A percentile compares a stretch with the other conserved stretches of the same genome.
Conservation (phyloP, 441 rosid species). For the Geranium incanum region DNA sequence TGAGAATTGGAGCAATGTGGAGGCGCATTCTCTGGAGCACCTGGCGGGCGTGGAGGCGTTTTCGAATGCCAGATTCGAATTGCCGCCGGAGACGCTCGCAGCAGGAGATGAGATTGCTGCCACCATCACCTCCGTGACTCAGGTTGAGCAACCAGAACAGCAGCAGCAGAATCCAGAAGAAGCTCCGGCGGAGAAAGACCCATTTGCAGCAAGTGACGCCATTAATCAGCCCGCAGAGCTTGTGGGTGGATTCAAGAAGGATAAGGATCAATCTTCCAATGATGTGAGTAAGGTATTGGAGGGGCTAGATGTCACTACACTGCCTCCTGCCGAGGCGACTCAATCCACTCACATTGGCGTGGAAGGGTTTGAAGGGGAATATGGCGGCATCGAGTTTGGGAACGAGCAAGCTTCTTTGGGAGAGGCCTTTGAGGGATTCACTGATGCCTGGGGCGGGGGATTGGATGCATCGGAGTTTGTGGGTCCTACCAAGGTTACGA, state of each 20-base stretch:
- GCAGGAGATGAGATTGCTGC: conserved; percentile 72
- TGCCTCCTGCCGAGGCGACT: conserved; percentile 95
- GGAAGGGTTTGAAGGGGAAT: conserved; percentile 90
- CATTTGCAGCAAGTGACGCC: conserved; percentile 74
- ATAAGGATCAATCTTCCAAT: conserved; percentile 49
- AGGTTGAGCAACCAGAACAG: conserved; percentile 37
- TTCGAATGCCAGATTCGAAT: conserved; percentile 48
- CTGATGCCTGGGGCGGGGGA: conserved; percentile 93
- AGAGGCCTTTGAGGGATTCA: conserved; percentile 75
- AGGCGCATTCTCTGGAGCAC: conserved; percentile 58
- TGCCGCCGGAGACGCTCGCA: conserved; percentile 68
- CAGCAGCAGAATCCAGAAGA: conserved; percentile 42
- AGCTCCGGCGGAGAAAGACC: conserved; percentile 49
- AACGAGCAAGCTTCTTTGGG: conserved; percentile 75
- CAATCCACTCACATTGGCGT: conserved; percentile 76
- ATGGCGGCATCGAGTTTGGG: conserved; percentile 84
- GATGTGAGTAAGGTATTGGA: conserved; percentile 75
- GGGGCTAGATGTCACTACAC: conserved; percentile 73
- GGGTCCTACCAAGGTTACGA: conserved; percentile 58
- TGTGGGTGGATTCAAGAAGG: conserved; percentile 81
- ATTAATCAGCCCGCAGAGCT: conserved; percentile 63
- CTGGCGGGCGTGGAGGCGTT: conserved; percentile 53
- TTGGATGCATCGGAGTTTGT: conserved; percentile 88
- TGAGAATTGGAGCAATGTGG: conserved; percentile 54
- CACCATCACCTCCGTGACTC: conserved; percentile 40